Percentiles rank a stretch among this genome's conserved stretches.
Evolutionary conservation across 257 asterid genomes (phyloP).

Genomic region (Solanum clarkiae): DNA sequence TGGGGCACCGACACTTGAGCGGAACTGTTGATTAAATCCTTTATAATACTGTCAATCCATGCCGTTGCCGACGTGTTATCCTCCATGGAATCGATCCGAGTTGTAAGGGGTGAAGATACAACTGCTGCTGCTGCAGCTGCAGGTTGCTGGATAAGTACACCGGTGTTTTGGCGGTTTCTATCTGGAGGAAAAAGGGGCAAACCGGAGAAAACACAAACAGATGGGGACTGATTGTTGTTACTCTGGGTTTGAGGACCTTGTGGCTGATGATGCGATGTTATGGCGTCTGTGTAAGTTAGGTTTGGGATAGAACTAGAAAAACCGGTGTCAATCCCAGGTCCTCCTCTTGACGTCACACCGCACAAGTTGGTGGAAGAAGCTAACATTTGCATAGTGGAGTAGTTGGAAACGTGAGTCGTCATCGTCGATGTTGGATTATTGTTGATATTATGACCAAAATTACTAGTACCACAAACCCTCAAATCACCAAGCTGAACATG

Average conservation of each 20-base stretch:
- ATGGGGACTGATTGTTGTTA: constrained; percentile 12
- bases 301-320: constrained; percentile 15
- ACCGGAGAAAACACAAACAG: constrained; percentile 84
- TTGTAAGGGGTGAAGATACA: background rate
- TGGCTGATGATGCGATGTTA: background rate
- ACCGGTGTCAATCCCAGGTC: constrained; percentile 17
- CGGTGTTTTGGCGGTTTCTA: constrained; percentile 11
- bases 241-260: constrained; percentile 2
- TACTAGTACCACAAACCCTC: background rate
- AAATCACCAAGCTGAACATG: background rate
- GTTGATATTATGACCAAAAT: background rate
- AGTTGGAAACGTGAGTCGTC: constrained; percentile 38
- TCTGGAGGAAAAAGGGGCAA: constrained; percentile 84
- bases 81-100: constrained; percentile 22
- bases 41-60: constrained; percentile 87
- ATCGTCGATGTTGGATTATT: background rate
- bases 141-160: constrained; percentile 6
- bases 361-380: constrained; percentile 30
- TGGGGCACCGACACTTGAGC: constrained; percentile 68
- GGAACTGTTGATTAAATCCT: constrained; percentile 71
- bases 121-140: background rate
- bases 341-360: constrained; percentile 33
- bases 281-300: constrained; percentile 16
- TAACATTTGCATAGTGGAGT: constrained; percentile 48
- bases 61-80: constrained; percentile 38